These are phyloP conservation scores for Diospyros kaki DNA, from an alignment of 148 eudicot genomes.

Conservation along the genomic window DNA sequence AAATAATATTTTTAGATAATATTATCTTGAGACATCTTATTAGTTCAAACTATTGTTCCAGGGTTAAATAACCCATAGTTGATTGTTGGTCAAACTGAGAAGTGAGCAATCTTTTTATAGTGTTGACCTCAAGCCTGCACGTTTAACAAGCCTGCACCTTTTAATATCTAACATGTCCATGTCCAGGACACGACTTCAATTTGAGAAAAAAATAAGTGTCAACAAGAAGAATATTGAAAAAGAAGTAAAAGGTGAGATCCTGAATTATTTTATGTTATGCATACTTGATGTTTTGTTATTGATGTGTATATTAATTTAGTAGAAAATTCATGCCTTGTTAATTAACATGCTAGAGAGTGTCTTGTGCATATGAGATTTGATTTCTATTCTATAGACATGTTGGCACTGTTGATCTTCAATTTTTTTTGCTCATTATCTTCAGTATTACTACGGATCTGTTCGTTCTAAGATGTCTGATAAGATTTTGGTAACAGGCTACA, in stretches of 20 bases:
- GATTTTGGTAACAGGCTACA: constrained; percentile 56
- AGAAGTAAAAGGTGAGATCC: background rate
- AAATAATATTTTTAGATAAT: background rate
- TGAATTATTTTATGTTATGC: background rate
- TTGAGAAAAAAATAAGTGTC: too few species aligned
- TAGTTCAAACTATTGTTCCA: background rate
- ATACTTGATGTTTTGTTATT: background rate
- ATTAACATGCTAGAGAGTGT: background rate
- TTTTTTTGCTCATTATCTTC: background rate
- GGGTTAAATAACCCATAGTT: background rate
- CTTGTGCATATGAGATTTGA: background rate
- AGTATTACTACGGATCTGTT: background rate
- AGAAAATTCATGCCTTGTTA: background rate
- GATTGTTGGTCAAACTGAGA: background rate
- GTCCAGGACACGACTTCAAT: too few species aligned
- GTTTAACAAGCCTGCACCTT: background rate
- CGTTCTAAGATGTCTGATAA: background rate
- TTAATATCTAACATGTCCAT: background rate
- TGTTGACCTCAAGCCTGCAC: too few species aligned
- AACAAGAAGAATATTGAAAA: too few species aligned
- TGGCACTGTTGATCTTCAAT: background rate
- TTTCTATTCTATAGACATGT: background rate
- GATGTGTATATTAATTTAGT: background rate
- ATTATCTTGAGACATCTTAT: constrained; percentile 6
- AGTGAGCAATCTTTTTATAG: background rate